These are phyloP conservation scores for Starmerella scarabaei DNA, from an alignment of 805 yeast genomes.

Conservation along the genomic window DNA sequence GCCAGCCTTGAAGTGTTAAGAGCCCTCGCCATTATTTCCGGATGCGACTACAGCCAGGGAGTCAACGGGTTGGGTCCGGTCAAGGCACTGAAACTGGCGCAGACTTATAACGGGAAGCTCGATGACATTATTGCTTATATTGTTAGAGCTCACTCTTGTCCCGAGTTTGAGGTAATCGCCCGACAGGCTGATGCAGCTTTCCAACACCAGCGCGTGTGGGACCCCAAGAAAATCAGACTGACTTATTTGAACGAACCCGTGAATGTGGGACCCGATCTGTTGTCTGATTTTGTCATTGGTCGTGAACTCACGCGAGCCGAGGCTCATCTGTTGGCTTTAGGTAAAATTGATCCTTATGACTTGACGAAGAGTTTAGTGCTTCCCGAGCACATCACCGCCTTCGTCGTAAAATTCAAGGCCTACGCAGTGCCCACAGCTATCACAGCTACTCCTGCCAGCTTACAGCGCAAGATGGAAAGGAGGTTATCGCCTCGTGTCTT, in stretches of 20 bases:
- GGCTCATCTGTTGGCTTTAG: constrained; percentile 15
- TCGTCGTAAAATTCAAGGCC: constrained; percentile 6
- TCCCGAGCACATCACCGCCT: constrained; percentile 7
- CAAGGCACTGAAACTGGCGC: constrained; percentile 54
- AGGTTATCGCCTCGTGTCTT: not conserved
- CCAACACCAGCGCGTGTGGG: constrained; percentile 71
- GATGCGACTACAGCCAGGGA: constrained; percentile 93
- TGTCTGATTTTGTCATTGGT: constrained; percentile 12
- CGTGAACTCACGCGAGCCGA: constrained; percentile 2
- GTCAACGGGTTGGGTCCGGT: constrained; percentile 67
- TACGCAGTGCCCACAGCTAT: not conserved
- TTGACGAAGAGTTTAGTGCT: constrained; percentile 4
- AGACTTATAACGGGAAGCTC: constrained; percentile 34
- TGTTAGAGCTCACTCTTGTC: constrained; percentile 32
- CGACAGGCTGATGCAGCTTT: constrained; percentile 64
- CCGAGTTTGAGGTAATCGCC: constrained; percentile 46
- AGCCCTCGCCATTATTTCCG: constrained; percentile 75
- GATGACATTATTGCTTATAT: constrained; percentile 46
- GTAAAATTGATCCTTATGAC: constrained; percentile 12
- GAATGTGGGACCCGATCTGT: not conserved
- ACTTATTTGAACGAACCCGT: constrained; percentile 33
- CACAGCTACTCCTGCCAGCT: constrained; percentile 1
- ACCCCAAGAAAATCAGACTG: constrained; percentile 35
- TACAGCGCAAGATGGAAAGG: constrained; percentile 2
- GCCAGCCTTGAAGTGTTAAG: constrained; percentile 32